Evolutionary conservation across 139 green algal species (phyloP).

Genomic region (Penium margaritaceum): DNA sequence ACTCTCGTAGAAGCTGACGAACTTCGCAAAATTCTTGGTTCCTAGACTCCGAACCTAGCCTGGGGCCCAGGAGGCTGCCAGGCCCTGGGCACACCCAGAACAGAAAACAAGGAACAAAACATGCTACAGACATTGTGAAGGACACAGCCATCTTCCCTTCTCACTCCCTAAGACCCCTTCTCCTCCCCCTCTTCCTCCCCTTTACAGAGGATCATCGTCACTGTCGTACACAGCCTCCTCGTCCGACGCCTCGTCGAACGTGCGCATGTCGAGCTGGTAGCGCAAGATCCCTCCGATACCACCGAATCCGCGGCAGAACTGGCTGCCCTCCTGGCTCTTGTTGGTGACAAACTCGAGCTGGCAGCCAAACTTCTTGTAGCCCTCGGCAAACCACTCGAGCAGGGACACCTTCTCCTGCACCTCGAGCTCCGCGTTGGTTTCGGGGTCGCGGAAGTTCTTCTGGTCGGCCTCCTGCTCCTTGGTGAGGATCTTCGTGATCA

Average conservation of each 20-base stretch:
- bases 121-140: too few species aligned
- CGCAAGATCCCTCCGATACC: slow-evolving; percentile 64
- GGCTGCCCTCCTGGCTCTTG: slow-evolving; percentile 80
- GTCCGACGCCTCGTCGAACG: slow-evolving; percentile 48
- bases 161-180: too few species aligned
- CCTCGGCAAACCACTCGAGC: slow-evolving; percentile 94
- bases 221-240: slow-evolving; percentile 35
- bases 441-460: slow-evolving; percentile 80
- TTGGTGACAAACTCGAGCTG: slow-evolving; percentile 93
- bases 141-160: too few species aligned
- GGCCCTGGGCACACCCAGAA: too few species aligned
- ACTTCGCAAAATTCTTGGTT: too few species aligned
- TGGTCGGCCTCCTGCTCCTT: slow-evolving; percentile 71
- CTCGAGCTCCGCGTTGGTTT: slow-evolving; percentile 76
- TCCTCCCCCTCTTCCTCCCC: too few species aligned
- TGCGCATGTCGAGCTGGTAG: slow-evolving; percentile 72
- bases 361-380: slow-evolving; percentile 98
- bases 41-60: too few species aligned
- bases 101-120: too few species aligned
- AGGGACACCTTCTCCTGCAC: slow-evolving; percentile 80
- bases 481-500: slow-evolving; percentile 58
- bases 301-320: slow-evolving; percentile 84
- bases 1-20: too few species aligned
- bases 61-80: too few species aligned
- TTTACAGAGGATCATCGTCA: slow-evolving; percentile 24